Base-by-base conservation (phyloP, 2,329 filamentous ascomycete genomes). In the Emericellopsis cladophorae region DNA sequence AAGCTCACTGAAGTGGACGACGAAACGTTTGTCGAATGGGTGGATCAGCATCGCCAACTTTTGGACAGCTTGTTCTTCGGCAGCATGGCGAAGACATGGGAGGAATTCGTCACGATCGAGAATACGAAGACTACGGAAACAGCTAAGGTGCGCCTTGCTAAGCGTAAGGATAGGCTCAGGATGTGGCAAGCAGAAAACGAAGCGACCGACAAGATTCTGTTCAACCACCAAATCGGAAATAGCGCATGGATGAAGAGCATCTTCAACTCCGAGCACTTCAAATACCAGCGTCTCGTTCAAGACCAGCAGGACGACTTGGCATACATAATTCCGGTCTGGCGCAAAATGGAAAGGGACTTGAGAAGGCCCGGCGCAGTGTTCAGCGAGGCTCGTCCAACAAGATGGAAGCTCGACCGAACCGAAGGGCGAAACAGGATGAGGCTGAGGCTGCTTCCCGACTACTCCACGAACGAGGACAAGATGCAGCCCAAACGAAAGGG, bases 371-470 rank as follows among this genome's bases (percentile, higher is more conserved):
- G 86, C 22, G 89, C 84, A 2, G 71, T 96, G 1, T 83, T 95
- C 44, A 79, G 82, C 40, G 75, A 81, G 31, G 66, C 72, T 0
- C 26, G 31, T 14, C 58, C 73, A 2, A 67, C 69, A 1, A 93
- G 84, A 57, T 98, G 90, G 90, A 88, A 90, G 51, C 74, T 98
- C 12, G 92, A 98, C 55, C 81, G 93, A 51, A 96, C 92, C 0
- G 92, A 98, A 64, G 90, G 92, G 10, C 81, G 89, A 10, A 95
- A 95, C 57, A 81, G 93, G 15, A 96, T 96, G 87, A 79, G 93
- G 14, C 70, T 95, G 51, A 79, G 92, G 23, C 75, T 95, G 39
- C 70, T 95, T 1, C 84, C 89, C 1, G 89, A 95, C 54, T 76
- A 76, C 42, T 74, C 75, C 0, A 68, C 72, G 1, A 72, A 78